Conservation (phyloP, 2,329 filamentous ascomycete species). For the Fusarium sp. region DNA sequence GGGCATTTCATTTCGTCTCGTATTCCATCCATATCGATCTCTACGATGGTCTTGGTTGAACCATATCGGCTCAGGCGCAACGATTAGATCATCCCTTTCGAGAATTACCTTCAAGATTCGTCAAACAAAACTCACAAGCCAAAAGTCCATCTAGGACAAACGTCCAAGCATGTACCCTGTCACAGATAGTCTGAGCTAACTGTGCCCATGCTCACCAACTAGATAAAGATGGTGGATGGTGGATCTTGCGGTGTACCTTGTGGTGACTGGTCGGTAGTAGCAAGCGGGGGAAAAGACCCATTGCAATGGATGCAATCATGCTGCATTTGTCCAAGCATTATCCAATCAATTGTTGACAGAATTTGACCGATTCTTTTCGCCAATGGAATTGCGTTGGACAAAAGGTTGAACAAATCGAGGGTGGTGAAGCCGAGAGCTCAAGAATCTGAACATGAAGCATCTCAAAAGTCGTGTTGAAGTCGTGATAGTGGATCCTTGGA, state of each 20-base stretch:
- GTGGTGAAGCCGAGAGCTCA: background rate
- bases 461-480: slow-evolving; percentile 2
- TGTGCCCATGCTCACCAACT: slow-evolving; percentile 7
- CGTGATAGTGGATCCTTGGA: slow-evolving; percentile 29
- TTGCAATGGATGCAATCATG: slow-evolving; percentile 28
- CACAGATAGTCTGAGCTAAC: slow-evolving; percentile 18
- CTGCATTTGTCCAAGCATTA: background rate
- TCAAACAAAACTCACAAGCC: background rate
- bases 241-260: slow-evolving; percentile 25
- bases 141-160: slow-evolving; percentile 1
- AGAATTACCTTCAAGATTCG: background rate
- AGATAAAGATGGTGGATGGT: slow-evolving; percentile 26
- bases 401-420: background rate
- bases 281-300: slow-evolving; percentile 22
- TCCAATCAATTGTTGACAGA: slow-evolving; percentile 16
- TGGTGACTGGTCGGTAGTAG: slow-evolving; percentile 22
- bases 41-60: background rate
- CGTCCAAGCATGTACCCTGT: slow-evolving; percentile 17
- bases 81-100: background rate
- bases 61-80: background rate
- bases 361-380: slow-evolving; percentile 5
- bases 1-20: background rate
- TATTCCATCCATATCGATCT: background rate
- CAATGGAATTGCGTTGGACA: background rate
- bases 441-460: slow-evolving; percentile 14